Evolutionary conservation across 176 grass and related monocot species (phyloP).

Genomic region (Oryza longistaminata): DNA sequence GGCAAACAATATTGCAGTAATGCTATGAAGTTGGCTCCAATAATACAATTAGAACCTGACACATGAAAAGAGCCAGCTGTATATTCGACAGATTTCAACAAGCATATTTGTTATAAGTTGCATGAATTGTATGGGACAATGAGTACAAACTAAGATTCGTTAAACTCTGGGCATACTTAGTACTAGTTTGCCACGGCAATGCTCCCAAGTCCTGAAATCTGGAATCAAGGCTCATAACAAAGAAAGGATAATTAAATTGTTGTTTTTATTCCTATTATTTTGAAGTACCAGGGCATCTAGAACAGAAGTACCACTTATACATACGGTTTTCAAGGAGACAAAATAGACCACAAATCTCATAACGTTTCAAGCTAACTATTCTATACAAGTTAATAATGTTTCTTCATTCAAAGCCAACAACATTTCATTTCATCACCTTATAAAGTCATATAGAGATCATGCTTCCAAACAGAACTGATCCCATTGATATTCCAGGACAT

Average conservation of each 20-base stretch:
- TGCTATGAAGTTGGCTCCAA: not conserved
- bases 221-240: not conserved
- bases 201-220: not conserved
- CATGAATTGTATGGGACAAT: not conserved
- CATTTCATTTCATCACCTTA: conserved; percentile 19
- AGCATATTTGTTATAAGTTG: not conserved
- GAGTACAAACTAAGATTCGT: not conserved
- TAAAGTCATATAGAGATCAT: not conserved
- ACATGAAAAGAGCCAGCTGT: not conserved
- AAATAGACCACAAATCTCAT: not conserved
- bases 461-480: not conserved
- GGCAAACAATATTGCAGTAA: not conserved
- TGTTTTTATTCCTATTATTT: not conserved
- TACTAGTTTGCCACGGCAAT: not conserved
- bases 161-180: not conserved
- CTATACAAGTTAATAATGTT: conserved; percentile 16
- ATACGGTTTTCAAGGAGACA: conserved; percentile 18
- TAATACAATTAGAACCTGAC: not conserved
- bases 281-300: not conserved
- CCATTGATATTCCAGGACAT: not conserved
- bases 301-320: not conserved
- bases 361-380: not conserved
- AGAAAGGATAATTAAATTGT: not conserved
- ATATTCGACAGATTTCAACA: not conserved
- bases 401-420: not conserved